These are phyloP conservation scores for Schizophyllum commune DNA, from an alignment of 1,284 basidiomycete species.

Conservation along the genomic window DNA sequence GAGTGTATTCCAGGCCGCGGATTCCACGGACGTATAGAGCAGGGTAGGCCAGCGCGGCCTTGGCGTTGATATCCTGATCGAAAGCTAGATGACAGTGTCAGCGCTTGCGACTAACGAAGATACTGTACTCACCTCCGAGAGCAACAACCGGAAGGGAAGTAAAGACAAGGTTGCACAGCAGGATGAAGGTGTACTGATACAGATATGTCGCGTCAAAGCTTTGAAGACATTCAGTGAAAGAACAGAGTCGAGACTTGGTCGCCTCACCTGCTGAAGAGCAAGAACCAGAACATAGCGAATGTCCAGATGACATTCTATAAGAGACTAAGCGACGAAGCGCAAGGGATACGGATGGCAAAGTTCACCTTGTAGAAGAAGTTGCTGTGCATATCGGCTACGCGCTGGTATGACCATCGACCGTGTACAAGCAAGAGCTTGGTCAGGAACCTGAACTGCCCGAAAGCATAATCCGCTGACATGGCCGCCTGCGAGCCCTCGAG, in stretches of 20 bases:
- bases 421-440: slow-evolving; percentile 92
- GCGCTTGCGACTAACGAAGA: slow-evolving; percentile 6
- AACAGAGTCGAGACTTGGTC: not conserved
- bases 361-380: slow-evolving; percentile 96
- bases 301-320: slow-evolving; percentile 84
- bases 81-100: slow-evolving; percentile 51
- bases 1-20: slow-evolving; percentile 87
- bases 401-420: slow-evolving; percentile 94
- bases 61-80: slow-evolving; percentile 92
- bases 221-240: slow-evolving; percentile 8
- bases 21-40: slow-evolving; percentile 93
- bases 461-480: slow-evolving; percentile 98
- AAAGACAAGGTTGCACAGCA: slow-evolving; percentile 89
- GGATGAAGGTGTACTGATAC: slow-evolving; percentile 92
- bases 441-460: slow-evolving; percentile 94
- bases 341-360: not conserved
- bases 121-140: slow-evolving; percentile 62
- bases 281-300: slow-evolving; percentile 90
- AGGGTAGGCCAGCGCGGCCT: slow-evolving; percentile 86
- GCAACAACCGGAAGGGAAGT: slow-evolving; percentile 90
- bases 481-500: slow-evolving; percentile 97
- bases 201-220: slow-evolving; percentile 94
- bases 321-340: slow-evolving; percentile 4
- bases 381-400: slow-evolving; percentile 94
- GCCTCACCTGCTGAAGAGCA: slow-evolving; percentile 77